Evolutionary conservation across 2,329 filamentous ascomycete species (phyloP).

Genomic region (Fusarium sp.): DNA sequence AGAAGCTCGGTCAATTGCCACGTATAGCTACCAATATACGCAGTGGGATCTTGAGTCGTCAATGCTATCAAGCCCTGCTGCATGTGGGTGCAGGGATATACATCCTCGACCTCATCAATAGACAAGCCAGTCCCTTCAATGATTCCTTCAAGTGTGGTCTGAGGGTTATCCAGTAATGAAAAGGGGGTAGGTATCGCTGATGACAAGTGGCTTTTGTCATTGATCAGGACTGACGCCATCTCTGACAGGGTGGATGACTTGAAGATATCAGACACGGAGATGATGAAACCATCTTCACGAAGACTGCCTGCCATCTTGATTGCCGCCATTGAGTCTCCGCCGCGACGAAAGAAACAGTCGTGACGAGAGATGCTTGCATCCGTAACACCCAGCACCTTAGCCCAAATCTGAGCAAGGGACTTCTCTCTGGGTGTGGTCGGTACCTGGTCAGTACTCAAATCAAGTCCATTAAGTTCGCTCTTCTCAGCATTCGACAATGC

Average conservation of each 20-base stretch:
- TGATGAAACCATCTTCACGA: not conserved
- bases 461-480: not conserved
- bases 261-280: conserved; percentile 10
- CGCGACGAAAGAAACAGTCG: conserved; percentile 1
- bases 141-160: not conserved
- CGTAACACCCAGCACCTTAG: not conserved
- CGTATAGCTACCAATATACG: conserved; percentile 9
- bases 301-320: not conserved
- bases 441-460: not conserved
- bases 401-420: not conserved
- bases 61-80: conserved; percentile 10
- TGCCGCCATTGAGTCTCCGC: conserved; percentile 4
- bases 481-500: not conserved
- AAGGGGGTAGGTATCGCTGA: not conserved
- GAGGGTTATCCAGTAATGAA: not conserved
- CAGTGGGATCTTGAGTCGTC: not conserved
- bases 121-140: not conserved
- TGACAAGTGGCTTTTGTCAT: not conserved
- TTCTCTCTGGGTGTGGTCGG: not conserved
- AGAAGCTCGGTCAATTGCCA: not conserved
- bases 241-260: not conserved
- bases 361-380: not conserved
- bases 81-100: conserved; percentile 8
- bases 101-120: not conserved
- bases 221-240: not conserved